These are phyloP conservation scores for Lenwebbia sp. DNA, from an alignment of 345 rosid genomes.

Conservation along the genomic window DNA sequence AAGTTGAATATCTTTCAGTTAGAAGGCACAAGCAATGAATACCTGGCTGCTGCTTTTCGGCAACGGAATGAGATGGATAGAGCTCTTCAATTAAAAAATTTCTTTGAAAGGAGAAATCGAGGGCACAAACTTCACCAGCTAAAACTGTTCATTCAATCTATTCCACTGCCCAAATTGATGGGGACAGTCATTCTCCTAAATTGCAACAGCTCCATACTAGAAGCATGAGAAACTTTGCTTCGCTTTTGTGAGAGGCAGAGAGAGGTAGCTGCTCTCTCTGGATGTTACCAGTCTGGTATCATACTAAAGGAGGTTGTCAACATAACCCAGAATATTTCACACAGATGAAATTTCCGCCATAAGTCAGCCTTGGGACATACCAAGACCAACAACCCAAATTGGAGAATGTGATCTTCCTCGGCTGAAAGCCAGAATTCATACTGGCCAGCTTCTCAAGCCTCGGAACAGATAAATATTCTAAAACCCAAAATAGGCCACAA, in stretches of 20 bases:
- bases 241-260: neutral
- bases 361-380: neutral
- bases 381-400: neutral
- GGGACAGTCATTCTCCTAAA: neutral
- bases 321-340: neutral
- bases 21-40: conserved; percentile 1
- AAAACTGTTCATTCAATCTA: neutral
- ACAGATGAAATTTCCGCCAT: neutral
- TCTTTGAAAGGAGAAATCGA: neutral
- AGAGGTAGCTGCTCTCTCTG: neutral
- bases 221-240: neutral
- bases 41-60: conserved; percentile 5
- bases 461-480: neutral
- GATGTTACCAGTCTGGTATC: neutral
- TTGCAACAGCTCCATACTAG: neutral
- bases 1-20: conserved; percentile 10
- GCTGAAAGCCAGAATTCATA: neutral
- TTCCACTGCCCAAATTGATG: neutral
- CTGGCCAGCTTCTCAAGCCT: neutral
- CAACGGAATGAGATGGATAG: conserved; percentile 1
- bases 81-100: neutral
- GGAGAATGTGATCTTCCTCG: neutral
- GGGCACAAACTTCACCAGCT: neutral
- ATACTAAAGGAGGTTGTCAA: neutral
- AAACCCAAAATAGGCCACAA: neutral